Base-by-base conservation (phyloP, 805 yeast species). In the Ogataea polymorpha region DNA sequence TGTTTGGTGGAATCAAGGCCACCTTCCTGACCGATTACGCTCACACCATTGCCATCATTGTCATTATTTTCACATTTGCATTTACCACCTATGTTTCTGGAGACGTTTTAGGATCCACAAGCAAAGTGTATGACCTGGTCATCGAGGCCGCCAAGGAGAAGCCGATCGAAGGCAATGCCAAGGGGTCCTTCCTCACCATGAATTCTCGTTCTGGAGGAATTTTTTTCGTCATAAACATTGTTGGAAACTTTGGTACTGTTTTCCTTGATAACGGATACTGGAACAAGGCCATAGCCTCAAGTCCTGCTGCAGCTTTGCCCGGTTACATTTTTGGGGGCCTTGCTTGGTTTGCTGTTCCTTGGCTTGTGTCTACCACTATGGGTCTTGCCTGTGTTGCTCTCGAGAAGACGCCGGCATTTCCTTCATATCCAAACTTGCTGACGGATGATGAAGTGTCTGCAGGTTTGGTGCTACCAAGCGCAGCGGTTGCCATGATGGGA, bases 291-390 rank as follows among this genome's bases (percentile, higher is more conserved):
- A 65, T 71, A 50, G 74, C 75, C 18, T 58, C 74, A 7, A 74
- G 82, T 45, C 95, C 96, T 16, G 84, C 79, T 9, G 80, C 93
- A 33, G 87, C 95, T 23, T 67, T 88, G 51, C 91, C 93, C 6
- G 96, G 96, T 16, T 89, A 89, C 62, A 80, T 86, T 18, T 65
- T 86, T 44, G 96, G 96, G 44, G 96, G 96, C 21, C 62, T 89
- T 32, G 84, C 91, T 0, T 89, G 96, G 96, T 83, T 86, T 59
- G 90, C 95, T 6, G 82, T 89, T 50, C 96, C 96, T 34, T 82
- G 82, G 70, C 73, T 86, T 42, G 74, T 80, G 37, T 85, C 95
- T 12, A 81, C 91, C 2, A 84, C 95, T 6, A 74, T 87, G 84
- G 96, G 96, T 10, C 67, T 88, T n/a, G 87, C 90, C 15, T 86